Base-by-base conservation (phyloP, 2,329 filamentous ascomycete genomes). In the Esteya vermicola region DNA sequence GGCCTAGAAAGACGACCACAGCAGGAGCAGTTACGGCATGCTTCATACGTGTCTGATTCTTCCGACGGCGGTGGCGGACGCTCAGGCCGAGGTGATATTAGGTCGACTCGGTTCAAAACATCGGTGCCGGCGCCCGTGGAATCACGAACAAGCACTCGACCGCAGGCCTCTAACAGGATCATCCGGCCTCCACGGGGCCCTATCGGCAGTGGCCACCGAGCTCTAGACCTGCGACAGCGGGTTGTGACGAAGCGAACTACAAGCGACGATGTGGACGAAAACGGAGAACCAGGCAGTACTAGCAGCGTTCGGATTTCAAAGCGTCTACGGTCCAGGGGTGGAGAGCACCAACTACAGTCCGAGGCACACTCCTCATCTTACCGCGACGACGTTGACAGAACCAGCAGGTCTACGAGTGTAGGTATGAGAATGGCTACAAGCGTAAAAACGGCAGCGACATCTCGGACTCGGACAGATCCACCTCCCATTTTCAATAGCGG, bases 71-170 rank as follows among this genome's bases (percentile, higher is more conserved):
- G n/a, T n/a, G n/a, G 14, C 19, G 36, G 30, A 28, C n/a, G 31
- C 18, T 30, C 36, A 4, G 27, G 31, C 6, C 46, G 46, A 5
- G 44, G 31, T 14, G 41, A 43, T 26, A 44, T 48, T 16, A 13
- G 20, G n/a, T 22, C 23, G 23, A 42, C 44, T 4, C 26, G 19
- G 36, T 45, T 46, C 36, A 20, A n/a, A 18, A 21, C 27, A n/a
- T 10, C 18, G 9, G 19, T 23, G 30, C n/a, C 21, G 22, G 36
- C 28, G 12, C 36, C 28, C 6, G 19, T 19, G 20, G 14, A 20
- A 3, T n/a, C 34, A 28, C 14, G 34, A 34, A 10, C 32, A 3
- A 21, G n/a, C 18, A 22, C 20, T n/a, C n/a, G n/a, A n/a, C n/a
- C n/a, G n/a, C n/a, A n/a, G n/a, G n/a, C n/a, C n/a, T n/a, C n/a